Conservation (phyloP, 2,329 filamentous ascomycete species). For the Chalaropsis thielavioides region DNA sequence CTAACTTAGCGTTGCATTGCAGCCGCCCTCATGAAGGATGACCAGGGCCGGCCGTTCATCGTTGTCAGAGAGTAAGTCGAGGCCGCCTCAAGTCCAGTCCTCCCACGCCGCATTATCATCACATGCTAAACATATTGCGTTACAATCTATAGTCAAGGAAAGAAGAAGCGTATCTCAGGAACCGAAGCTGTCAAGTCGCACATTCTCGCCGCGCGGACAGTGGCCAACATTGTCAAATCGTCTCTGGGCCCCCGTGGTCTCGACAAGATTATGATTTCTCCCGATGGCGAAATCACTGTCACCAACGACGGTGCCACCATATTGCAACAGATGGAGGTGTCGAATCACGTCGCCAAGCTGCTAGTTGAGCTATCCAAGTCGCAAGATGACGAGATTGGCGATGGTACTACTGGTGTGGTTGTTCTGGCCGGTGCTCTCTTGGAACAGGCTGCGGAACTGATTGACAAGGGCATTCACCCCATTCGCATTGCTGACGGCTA, state of each 20-base stretch:
- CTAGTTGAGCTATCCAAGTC: slow-evolving; percentile 95
- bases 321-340: slow-evolving; percentile 95
- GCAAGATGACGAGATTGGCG: slow-evolving; percentile 96
- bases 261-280: slow-evolving; percentile 98
- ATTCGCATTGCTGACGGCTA: slow-evolving; percentile 98
- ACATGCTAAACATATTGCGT: slow-evolving; percentile 18
- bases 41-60: slow-evolving; percentile 93
- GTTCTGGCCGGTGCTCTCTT: slow-evolving; percentile 87
- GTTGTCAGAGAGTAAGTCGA: slow-evolving; percentile 81
- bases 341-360: slow-evolving; percentile 94
- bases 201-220: slow-evolving; percentile 89
- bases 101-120: slow-evolving; percentile 14
- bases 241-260: slow-evolving; percentile 90
- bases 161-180: slow-evolving; percentile 92
- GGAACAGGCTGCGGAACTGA: slow-evolving; percentile 92
- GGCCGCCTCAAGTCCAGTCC: not conserved
- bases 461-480: slow-evolving; percentile 98
- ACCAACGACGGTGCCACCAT: slow-evolving; percentile 99
- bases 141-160: slow-evolving; percentile 58
- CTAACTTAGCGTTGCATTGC: slow-evolving; percentile 16
- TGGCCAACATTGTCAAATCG: slow-evolving; percentile 93
- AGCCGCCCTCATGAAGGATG: slow-evolving; percentile 82
- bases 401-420: slow-evolving; percentile 94
- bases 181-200: slow-evolving; percentile 97
- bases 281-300: slow-evolving; percentile 96